Conservation (phyloP, 345 rosid genomes). For the Kernera saxatilis region DNA sequence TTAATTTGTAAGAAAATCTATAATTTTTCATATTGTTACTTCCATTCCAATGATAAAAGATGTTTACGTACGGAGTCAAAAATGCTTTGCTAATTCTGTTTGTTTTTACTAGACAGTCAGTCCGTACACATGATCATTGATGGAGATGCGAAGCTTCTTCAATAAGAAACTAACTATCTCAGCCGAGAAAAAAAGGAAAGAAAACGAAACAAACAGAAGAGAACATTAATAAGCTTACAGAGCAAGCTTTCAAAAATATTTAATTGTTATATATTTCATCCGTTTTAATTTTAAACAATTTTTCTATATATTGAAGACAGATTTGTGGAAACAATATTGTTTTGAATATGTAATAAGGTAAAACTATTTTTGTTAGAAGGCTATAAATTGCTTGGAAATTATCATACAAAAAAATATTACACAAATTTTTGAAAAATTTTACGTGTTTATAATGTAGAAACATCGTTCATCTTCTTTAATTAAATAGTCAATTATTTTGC, state of each 20-base stretch:
- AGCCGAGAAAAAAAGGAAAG: neutral
- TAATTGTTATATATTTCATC: no score
- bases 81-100: neutral
- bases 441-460: no score
- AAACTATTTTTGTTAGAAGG: no score
- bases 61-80: neutral
- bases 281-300: no score
- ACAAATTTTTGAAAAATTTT: no score
- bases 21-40: neutral
- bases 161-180: neutral
- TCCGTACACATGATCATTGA: neutral
- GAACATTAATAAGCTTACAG: neutral
- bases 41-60: neutral
- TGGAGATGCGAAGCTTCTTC: slow-evolving; percentile 16
- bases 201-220: neutral
- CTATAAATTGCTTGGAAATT: no score
- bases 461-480: no score
- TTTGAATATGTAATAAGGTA: no score
- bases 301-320: no score
- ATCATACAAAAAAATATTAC: no score
- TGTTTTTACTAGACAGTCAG: neutral
- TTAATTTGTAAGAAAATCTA: neutral
- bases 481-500: no score
- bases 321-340: no score
- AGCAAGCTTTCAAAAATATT: neutral